These are phyloP conservation scores for Fagus sylvatica DNA, from an alignment of 306 rosid genomes.

Conservation along the genomic window DNA sequence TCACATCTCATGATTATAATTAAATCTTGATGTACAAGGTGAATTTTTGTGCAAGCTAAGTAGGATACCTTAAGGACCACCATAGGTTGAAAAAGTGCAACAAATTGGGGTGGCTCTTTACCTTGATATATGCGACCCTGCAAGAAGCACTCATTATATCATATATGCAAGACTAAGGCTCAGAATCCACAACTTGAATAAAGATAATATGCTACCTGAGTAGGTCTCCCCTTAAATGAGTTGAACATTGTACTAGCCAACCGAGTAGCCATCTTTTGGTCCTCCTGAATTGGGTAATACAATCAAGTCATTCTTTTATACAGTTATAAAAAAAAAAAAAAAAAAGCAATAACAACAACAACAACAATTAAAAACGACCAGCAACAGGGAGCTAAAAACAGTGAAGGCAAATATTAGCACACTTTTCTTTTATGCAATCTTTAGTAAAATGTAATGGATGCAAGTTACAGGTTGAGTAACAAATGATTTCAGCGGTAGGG, in stretches of 20 bases:
- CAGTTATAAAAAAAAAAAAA: not conserved
- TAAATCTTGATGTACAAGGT: not conserved
- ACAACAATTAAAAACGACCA: conserved; percentile 1
- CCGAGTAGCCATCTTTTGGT: conserved; percentile 81
- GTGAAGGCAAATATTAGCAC: not conserved
- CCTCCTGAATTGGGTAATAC: conserved; percentile 64
- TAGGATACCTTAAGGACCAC: conserved; percentile 80
- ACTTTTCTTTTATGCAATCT: not conserved
- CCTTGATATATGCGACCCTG: conserved; percentile 92
- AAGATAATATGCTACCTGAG: conserved; percentile 65
- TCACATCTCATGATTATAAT: conserved; percentile 4
- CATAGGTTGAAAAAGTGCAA: conserved; percentile 95
- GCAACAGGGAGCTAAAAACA: conserved; percentile 8
- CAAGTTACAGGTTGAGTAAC: not conserved
- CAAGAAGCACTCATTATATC: conserved; percentile 35
- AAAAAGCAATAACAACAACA: not conserved
- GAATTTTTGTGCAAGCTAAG: conserved; percentile 16
- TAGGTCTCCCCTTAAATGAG: conserved; percentile 98
- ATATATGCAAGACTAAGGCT: conserved; percentile 10
- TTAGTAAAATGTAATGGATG: not conserved
- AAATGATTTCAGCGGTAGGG: not conserved
- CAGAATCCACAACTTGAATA: conserved; percentile 28
- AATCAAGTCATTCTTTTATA: conserved; percentile 25
- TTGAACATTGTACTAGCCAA: conserved; percentile 86
- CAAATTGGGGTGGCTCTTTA: conserved; percentile 91